phyloP scores from a whole-genome alignment of 2,329 filamentous ascomycete species.

The Zarea fungicola region DNA sequence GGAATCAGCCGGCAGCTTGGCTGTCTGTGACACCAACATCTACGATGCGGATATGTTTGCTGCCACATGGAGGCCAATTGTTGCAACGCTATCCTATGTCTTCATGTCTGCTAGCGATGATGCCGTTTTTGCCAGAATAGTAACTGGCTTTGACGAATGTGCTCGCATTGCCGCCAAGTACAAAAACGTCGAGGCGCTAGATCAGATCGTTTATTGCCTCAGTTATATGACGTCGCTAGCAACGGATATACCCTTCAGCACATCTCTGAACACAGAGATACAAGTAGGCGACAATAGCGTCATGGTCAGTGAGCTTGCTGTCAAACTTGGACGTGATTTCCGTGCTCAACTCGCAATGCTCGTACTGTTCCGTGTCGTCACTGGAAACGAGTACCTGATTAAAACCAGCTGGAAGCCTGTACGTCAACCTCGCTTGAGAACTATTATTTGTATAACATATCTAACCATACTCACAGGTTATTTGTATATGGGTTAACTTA shows the following conservation, averaged over 20 bases:
- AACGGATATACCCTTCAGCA: constrained; percentile 70
- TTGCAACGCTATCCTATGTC: constrained; percentile 93
- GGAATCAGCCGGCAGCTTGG: constrained; percentile 65
- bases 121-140: constrained; percentile 86
- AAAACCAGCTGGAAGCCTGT: constrained; percentile 73
- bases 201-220: constrained; percentile 87
- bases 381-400: constrained; percentile 75
- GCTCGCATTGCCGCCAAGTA: constrained; percentile 87
- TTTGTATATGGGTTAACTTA: constrained; percentile 89
- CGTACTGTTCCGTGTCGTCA: constrained; percentile 89
- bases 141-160: constrained; percentile 93
- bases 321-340: constrained; percentile 90
- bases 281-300: constrained; percentile 87
- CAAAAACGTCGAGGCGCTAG: constrained; percentile 75
- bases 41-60: constrained; percentile 98
- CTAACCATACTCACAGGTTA: constrained; percentile 55
- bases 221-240: constrained; percentile 87
- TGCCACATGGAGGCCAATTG: constrained; percentile 89
- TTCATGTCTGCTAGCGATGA: constrained; percentile 99
- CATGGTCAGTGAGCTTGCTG: constrained; percentile 97
- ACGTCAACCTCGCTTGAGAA: constrained; percentile 31
- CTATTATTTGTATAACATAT: constrained; percentile 11
- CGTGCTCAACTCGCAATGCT: constrained; percentile 90
- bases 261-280: constrained; percentile 88
- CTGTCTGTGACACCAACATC: constrained; percentile 83